Evolutionary conservation across 257 asterid genomes (phyloP).

Genomic region (Ligustrum vulgare): DNA sequence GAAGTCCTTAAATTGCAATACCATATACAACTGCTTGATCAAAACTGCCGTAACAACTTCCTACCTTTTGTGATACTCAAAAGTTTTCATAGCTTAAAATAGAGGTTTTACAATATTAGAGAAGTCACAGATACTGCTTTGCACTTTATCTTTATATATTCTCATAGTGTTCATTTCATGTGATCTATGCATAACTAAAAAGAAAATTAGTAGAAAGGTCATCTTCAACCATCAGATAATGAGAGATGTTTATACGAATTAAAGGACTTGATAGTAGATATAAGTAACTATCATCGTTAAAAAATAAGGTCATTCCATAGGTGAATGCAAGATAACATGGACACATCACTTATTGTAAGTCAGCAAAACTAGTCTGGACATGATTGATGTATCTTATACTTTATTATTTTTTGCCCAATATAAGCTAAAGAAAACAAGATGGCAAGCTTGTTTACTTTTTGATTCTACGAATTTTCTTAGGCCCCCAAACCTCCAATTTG

Average conservation of each 20-base stretch:
- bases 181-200: not conserved
- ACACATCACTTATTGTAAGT: conserved; percentile 32
- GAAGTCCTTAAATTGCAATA: not conserved
- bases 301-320: not conserved
- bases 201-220: not conserved
- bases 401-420: not conserved
- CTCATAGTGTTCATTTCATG: not conserved
- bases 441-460: conserved; percentile 34
- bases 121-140: not conserved
- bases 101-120: not conserved
- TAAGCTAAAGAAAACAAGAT: not conserved
- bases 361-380: conserved; percentile 19
- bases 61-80: not conserved
- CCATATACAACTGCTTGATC: not conserved
- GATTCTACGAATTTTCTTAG: conserved; percentile 51
- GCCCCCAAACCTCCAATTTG: conserved; percentile 66
- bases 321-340: not conserved
- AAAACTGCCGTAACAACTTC: not conserved
- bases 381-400: conserved; percentile 20
- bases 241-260: not conserved
- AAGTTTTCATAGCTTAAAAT: not conserved
- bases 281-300: not conserved
- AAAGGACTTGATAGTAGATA: not conserved
- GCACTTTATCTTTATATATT: not conserved
- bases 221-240: not conserved